These are phyloP conservation scores for Zopfia rhizophila DNA, from an alignment of 2,329 filamentous ascomycete genomes.

Conservation along the genomic window DNA sequence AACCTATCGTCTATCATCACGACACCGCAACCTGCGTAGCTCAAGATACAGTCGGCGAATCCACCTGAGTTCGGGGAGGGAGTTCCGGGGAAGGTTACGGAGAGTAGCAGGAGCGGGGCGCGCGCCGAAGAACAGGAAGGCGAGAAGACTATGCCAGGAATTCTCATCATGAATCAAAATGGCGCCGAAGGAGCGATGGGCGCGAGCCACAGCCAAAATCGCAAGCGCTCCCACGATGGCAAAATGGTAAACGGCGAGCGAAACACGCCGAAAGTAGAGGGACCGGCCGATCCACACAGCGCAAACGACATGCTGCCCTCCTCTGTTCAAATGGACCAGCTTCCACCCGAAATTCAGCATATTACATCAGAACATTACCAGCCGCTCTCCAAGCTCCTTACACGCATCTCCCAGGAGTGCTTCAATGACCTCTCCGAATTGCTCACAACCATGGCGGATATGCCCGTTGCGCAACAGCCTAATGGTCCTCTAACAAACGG, in stretches of 20 bases:
- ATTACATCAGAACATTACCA: slow-evolving; percentile 78
- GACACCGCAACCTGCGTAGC: neutral
- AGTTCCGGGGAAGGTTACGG: slow-evolving; percentile 18
- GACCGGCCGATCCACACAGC: slow-evolving; percentile 15
- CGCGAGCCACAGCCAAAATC: slow-evolving; percentile 40
- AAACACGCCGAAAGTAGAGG: slow-evolving; percentile 26
- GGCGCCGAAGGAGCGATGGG: slow-evolving; percentile 47
- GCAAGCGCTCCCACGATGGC: slow-evolving; percentile 42
- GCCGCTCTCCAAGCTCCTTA: slow-evolving; percentile 77
- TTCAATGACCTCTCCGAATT: slow-evolving; percentile 80
- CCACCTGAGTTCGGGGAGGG: slow-evolving; percentile 11
- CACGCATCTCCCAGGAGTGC: slow-evolving; percentile 82
- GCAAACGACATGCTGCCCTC: slow-evolving; percentile 28
- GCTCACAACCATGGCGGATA: slow-evolving; percentile 75
- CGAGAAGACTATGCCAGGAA: slow-evolving; percentile 58
- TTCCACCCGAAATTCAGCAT: slow-evolving; percentile 69
- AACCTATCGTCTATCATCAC: slow-evolving; percentile 2
- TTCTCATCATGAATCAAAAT: slow-evolving; percentile 60
- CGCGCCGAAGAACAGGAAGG: slow-evolving; percentile 42
- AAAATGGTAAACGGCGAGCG: slow-evolving; percentile 44
- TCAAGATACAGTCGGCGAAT: slow-evolving; percentile 32
- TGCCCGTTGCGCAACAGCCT: slow-evolving; percentile 68
- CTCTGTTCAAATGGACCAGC: slow-evolving; percentile 37
- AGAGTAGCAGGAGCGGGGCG: slow-evolving; percentile 37
- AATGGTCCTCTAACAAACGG: slow-evolving; percentile 56